Base-by-base conservation (phyloP, 176 grass and related monocot genomes). In the Musa troglodytarum region DNA sequence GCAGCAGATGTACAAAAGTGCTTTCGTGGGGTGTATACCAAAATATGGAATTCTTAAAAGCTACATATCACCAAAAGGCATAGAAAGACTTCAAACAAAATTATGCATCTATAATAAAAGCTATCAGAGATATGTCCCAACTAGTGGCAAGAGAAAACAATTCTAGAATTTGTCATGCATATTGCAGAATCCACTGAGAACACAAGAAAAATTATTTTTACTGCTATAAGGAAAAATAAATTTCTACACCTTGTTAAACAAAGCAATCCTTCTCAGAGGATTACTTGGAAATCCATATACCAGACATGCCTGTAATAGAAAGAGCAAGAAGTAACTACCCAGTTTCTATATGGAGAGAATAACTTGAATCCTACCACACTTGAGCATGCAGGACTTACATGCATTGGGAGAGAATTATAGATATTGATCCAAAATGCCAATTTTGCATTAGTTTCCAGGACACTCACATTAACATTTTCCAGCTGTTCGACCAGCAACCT, bases 371-470 rank as follows among this genome's bases (percentile, higher is more conserved):
- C 3, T 34, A 34, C 29, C 29, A 34, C 3, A 34, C 29, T 34
- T 14, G 0, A 70, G 51, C 72, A 75, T 84, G 1, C 4, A 49
- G 22, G 63, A 87, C 59, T 89, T 91, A 99, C 95, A 87, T 99
- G 95, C 95, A 99, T 93, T 74, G 94, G 58, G 77, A 99, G 88
- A 74, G 88, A 89, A 82, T 99, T 99, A 83, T 99, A 99, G 73
- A 99, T 80, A 77, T 99, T 99, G 78, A 93, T 87, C 95, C 95
- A 99, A 52, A 99, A 99, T 61, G 90, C 86, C 86, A 92, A 78
- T 76, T 99, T 99, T 54, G 83, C 74, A 57, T 61, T 87, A 81
- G 59, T 81, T 50, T 84, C 84, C 54, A 87, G 82, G 57, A 80
- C 78, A 73, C 81, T 85, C 50, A 94, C 80, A 84, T 99, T 90